Conservation (phyloP, 208 protist genomes). For the Trypanosoma caninum region DNA sequence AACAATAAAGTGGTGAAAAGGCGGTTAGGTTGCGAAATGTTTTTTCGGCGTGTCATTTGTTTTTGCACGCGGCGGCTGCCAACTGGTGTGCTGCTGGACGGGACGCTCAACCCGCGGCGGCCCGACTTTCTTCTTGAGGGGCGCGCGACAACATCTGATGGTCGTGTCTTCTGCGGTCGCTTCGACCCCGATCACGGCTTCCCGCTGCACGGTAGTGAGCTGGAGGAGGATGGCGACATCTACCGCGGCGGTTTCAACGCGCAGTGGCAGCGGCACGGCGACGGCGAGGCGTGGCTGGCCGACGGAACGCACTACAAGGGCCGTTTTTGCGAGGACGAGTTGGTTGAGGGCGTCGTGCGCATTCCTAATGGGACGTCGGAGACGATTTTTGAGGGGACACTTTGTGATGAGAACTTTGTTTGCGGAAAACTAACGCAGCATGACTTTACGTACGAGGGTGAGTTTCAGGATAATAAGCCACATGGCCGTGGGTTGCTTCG, state of each 20-base stretch:
- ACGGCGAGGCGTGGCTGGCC: conserved; percentile 79
- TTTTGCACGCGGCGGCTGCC: conserved; percentile 49
- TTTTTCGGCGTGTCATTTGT: conserved; percentile 12
- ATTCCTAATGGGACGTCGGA: conserved; percentile 85
- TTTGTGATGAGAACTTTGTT: conserved; percentile 82
- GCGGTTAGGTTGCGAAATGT: conserved; percentile 8
- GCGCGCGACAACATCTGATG: conserved; percentile 63
- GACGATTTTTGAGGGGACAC: conserved; percentile 75
- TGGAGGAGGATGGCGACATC: conserved; percentile 88
- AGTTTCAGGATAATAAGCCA: conserved; percentile 79
- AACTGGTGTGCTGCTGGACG: conserved; percentile 67
- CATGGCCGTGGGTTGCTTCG: conserved; percentile 75
- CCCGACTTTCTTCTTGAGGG: conserved; percentile 55
- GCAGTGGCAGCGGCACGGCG: conserved; percentile 83
- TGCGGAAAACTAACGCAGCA: conserved; percentile 68
- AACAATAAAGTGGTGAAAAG: neutral
- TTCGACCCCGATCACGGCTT: conserved; percentile 64
- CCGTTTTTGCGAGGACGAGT: conserved; percentile 66
- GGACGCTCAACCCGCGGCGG: conserved; percentile 54
- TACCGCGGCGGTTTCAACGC: conserved; percentile 86
- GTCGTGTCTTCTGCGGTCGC: conserved; percentile 65
- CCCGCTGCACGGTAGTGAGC: conserved; percentile 63
- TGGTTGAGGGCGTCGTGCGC: conserved; percentile 79
- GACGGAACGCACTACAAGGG: conserved; percentile 88
- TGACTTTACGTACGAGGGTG: conserved; percentile 85